Evolutionary conservation across 768 basidiomycete genomes (phyloP).

Genomic region (Sistotremastrum niveocremeum): DNA sequence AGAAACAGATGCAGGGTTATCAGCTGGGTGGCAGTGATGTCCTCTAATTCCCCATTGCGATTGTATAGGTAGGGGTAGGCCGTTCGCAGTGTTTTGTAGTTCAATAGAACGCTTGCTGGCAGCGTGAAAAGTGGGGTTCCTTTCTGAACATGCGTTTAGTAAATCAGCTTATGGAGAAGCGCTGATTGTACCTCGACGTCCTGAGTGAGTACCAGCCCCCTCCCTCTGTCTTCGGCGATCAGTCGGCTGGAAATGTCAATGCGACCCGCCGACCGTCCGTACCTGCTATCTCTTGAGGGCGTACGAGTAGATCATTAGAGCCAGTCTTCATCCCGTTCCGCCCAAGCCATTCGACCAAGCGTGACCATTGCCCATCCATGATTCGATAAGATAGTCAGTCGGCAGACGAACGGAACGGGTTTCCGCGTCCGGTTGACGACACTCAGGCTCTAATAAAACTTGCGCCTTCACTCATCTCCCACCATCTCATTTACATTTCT

Average conservation of each 20-base stretch:
- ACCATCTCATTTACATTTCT: background rate
- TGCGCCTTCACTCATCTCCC: constrained; percentile 3
- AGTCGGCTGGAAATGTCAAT: background rate
- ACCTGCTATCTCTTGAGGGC: constrained; percentile 42
- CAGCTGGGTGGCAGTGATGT: constrained; percentile 53
- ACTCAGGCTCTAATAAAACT: background rate
- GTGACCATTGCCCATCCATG: background rate
- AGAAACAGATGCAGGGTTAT: constrained; percentile 72
- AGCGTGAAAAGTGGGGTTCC: constrained; percentile 46
- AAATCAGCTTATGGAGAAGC: too few species aligned
- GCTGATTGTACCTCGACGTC: constrained; percentile 26
- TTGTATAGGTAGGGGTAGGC: constrained; percentile 32
- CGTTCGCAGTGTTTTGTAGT: constrained; percentile 48
- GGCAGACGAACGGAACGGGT: too few species aligned
- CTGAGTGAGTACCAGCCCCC: constrained; percentile 50
- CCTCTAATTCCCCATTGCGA: constrained; percentile 1
- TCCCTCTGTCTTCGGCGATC: constrained; percentile 38
- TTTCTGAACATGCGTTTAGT: background rate
- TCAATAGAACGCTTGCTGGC: constrained; percentile 60
- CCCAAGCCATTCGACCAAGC: background rate
- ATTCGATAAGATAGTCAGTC: background rate
- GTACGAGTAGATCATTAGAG: constrained; percentile 29
- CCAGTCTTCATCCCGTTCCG: background rate
- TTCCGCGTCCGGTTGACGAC: background rate
- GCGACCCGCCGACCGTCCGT: constrained; percentile 9